Conservation (phyloP, 2,329 filamentous ascomycete species). For the Fusarium brachygibbosum region DNA sequence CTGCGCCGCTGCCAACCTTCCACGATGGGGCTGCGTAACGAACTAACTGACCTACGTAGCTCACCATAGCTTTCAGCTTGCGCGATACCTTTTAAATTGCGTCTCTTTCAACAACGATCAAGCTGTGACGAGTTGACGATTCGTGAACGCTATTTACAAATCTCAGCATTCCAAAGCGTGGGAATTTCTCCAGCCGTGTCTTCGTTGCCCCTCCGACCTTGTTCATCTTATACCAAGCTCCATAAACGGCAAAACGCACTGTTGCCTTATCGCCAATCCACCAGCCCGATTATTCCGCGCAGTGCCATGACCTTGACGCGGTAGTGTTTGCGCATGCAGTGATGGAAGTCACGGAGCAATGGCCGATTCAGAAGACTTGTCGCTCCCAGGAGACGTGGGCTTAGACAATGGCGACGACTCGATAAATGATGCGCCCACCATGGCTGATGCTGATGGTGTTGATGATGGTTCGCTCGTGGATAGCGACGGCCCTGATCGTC, state of each 20-base stretch:
- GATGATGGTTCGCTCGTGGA: constrained; percentile 39
- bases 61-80: constrained; percentile 45
- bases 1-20: constrained; percentile 42
- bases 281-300: constrained; percentile 37
- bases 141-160: background rate
- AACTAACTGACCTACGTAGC: constrained; percentile 47
- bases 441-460: constrained; percentile 38
- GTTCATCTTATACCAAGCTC: constrained; percentile 40
- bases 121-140: background rate
- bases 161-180: constrained; percentile 8
- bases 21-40: constrained; percentile 45
- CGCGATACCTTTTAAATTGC: constrained; percentile 27
- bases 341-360: constrained; percentile 61
- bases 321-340: constrained; percentile 51
- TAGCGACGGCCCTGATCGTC: constrained; percentile 32
- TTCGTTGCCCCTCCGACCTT: constrained; percentile 39
- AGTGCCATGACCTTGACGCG: constrained; percentile 48
- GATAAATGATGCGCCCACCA: constrained; percentile 43
- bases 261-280: constrained; percentile 38
- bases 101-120: constrained; percentile 7
- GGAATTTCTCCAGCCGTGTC: constrained; percentile 2
- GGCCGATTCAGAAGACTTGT: constrained; percentile 63
- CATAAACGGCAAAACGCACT: constrained; percentile 31
- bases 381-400: constrained; percentile 56
- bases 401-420: constrained; percentile 62